These are phyloP conservation scores for Malus hybrid DNA, from an alignment of 331 rosid genomes.

Conservation along the genomic window DNA sequence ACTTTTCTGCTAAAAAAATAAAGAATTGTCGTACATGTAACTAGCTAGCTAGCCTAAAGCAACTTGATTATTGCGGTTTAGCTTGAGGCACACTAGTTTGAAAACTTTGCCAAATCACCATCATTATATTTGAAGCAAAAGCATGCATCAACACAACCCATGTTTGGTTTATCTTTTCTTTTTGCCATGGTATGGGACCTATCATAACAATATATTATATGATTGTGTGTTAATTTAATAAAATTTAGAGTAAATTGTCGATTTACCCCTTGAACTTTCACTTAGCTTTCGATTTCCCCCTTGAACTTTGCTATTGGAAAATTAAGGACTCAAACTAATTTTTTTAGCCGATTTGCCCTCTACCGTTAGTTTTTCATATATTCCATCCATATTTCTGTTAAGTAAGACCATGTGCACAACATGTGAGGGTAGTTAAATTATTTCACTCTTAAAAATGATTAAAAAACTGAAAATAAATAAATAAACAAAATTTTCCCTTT, in stretches of 20 bases:
- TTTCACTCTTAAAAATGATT: too few species aligned
- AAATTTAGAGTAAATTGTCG: not conserved
- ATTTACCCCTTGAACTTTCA: too few species aligned
- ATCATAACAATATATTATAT: not conserved
- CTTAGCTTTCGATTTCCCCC: too few species aligned
- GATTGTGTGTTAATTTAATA: not conserved
- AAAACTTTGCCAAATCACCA: not conserved
- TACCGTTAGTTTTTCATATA: too few species aligned
- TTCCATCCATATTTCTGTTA: too few species aligned
- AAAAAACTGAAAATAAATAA: too few species aligned
- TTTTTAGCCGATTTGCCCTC: too few species aligned
- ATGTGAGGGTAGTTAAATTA: too few species aligned
- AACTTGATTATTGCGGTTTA: conserved; percentile 6
- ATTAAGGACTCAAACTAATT: too few species aligned
- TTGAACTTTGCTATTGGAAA: too few species aligned
- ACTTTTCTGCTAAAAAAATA: not conserved
- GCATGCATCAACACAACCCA: not conserved
- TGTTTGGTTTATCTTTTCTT: not conserved
- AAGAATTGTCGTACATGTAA: not conserved
- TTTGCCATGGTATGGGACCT: not conserved
- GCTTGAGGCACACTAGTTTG: conserved; percentile 6
- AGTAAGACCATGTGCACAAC: too few species aligned
- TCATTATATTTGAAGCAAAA: not conserved
- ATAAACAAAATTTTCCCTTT: too few species aligned
- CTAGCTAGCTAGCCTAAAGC: not conserved